A percentile compares a stretch with the other conserved stretches of the same genome.
Evolutionary conservation across 2,329 filamentous ascomycete genomes (phyloP).

Genomic region (Microcyclosporella mali): DNA sequence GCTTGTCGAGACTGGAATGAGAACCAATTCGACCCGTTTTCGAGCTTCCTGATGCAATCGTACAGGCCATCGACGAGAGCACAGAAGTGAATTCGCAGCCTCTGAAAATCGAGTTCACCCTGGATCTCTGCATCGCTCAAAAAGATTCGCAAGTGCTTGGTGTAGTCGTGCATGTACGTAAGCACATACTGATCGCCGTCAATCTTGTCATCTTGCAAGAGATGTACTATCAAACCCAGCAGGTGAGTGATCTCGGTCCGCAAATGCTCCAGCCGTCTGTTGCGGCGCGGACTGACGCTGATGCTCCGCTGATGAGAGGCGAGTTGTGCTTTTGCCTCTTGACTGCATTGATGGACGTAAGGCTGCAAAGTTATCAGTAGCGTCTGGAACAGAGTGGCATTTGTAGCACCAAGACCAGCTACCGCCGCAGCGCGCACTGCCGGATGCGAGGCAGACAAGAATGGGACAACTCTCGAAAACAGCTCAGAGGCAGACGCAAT

Average conservation of each 20-base stretch:
- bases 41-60: conserved; percentile 78
- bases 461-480: conserved; percentile 85
- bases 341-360: conserved; percentile 76
- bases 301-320: conserved; percentile 70
- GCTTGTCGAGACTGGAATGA: conserved; percentile 95
- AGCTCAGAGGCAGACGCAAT: conserved; percentile 82
- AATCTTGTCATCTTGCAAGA: conserved; percentile 56
- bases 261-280: conserved; percentile 75
- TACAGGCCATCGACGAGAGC: conserved; percentile 89
- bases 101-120: conserved; percentile 90
- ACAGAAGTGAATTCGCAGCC: conserved; percentile 86
- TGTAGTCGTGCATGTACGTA: conserved; percentile 79
- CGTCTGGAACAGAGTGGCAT: conserved; percentile 85
- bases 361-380: conserved; percentile 84
- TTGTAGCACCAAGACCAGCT: conserved; percentile 86
- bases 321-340: conserved; percentile 78
- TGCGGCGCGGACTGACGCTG: conserved; percentile 68
- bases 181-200: conserved; percentile 78
- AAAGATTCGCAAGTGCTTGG: conserved; percentile 88
- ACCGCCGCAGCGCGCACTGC: conserved; percentile 88
- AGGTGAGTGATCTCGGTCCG: conserved; percentile 94
- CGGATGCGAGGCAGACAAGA: conserved; percentile 71
- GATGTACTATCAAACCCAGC: conserved; percentile 88
- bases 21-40: conserved; percentile 87
- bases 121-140: conserved; percentile 92